phyloP scores from a whole-genome alignment of 352 stramenopile species.

The Thalassiosira hispida region DNA sequence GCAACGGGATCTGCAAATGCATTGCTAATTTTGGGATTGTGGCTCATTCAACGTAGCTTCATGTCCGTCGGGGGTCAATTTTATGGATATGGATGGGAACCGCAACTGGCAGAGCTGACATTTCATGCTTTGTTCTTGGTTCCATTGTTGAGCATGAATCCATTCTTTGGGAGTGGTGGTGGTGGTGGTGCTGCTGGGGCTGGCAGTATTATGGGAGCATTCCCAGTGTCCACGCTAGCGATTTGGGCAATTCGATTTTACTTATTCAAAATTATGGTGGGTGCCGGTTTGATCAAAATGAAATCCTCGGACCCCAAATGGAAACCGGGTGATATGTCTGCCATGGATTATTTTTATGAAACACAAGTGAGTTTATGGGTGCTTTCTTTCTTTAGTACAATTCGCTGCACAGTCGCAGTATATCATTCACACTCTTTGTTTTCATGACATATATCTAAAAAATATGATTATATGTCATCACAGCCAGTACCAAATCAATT shows the following conservation, averaged over 20 bases:
- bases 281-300: constrained; percentile 73
- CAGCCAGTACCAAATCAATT: constrained; percentile 73
- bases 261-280: constrained; percentile 77
- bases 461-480: too few relatives aligned
- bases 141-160: constrained; percentile 60
- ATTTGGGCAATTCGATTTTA: constrained; percentile 63
- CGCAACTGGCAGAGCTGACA: constrained; percentile 64
- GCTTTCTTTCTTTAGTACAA: not conserved
- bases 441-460: too few relatives aligned
- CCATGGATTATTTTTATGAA: constrained; percentile 81
- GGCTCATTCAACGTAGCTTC: constrained; percentile 64
- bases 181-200: not conserved
- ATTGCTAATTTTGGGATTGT: constrained; percentile 61
- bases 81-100: constrained; percentile 76
- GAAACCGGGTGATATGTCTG: constrained; percentile 59
- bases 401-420: too few relatives aligned
- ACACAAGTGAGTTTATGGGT: constrained; percentile 49
- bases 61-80: constrained; percentile 65
- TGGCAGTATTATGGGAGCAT: constrained; percentile 1
- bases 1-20: constrained; percentile 64
- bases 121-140: constrained; percentile 77
- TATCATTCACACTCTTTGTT: too few relatives aligned
- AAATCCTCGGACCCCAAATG: constrained; percentile 59
- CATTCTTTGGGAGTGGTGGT: constrained; percentile 38
- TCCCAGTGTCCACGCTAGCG: constrained; percentile 47